Conservation (phyloP, 78 protist species). For the Corallochytrium limacisporum region DNA sequence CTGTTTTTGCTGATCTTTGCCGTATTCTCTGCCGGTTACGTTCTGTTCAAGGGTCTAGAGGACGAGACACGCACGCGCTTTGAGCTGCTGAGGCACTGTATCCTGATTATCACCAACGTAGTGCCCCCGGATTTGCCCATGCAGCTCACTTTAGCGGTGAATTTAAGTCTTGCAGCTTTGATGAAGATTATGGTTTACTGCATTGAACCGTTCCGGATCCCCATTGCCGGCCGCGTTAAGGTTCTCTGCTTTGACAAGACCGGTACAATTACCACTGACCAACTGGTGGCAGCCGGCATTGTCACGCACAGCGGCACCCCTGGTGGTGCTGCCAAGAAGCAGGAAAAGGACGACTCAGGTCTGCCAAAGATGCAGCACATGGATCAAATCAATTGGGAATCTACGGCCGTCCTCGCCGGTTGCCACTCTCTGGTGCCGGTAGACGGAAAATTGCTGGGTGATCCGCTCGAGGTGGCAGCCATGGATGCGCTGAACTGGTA, state of each 20-base stretch:
- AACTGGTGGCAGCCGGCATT: slow-evolving; percentile 62
- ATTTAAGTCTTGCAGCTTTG: not conserved
- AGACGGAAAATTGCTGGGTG: slow-evolving; percentile 68
- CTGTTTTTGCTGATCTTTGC: slow-evolving; percentile 77
- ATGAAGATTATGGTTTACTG: slow-evolving; percentile 75
- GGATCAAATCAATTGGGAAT: not conserved
- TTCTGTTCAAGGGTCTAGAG: slow-evolving; percentile 17
- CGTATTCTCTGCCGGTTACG: slow-evolving; percentile 61
- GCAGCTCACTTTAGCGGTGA: slow-evolving; percentile 62
- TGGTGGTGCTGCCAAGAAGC: no score
- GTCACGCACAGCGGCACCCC: slow-evolving; percentile 15
- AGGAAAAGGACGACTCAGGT: no score
- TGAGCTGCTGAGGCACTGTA: slow-evolving; percentile 78
- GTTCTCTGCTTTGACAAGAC: slow-evolving; percentile 99
- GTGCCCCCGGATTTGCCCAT: slow-evolving; percentile 99
- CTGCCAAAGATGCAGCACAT: not conserved
- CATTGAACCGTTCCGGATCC: slow-evolving; percentile 99
- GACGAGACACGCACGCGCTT: slow-evolving; percentile 26
- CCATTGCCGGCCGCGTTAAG: slow-evolving; percentile 88
- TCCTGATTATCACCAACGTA: slow-evolving; percentile 82
- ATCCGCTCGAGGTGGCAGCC: slow-evolving; percentile 90
- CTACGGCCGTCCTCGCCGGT: slow-evolving; percentile 50
- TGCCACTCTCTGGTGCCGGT: slow-evolving; percentile 68
- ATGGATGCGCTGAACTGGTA: slow-evolving; percentile 53
- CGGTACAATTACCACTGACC: slow-evolving; percentile 91